A percentile compares a stretch with the other conserved stretches of the same genome.
Evolutionary conservation across 805 yeast genomes (phyloP).

Genomic region (Maudiozyma saulgeensis): DNA sequence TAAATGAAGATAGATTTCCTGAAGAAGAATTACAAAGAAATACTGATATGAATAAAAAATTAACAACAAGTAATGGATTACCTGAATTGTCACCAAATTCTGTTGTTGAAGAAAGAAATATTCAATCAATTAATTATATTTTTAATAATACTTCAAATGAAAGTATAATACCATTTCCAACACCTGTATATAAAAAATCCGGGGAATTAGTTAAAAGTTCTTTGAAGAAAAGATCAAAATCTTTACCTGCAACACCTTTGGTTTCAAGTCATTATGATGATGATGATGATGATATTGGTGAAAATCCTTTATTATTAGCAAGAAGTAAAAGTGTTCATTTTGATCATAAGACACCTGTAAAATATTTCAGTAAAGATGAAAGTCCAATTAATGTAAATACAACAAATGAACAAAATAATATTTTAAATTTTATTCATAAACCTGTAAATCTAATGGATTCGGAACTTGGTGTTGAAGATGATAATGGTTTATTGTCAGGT

Average conservation of each 20-base stretch:
- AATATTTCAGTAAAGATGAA: constrained; percentile 67
- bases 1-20: constrained; percentile 11
- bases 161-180: constrained; percentile 10
- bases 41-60: constrained; percentile 21
- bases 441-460: constrained; percentile 8
- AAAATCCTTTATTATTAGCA: constrained; percentile 33
- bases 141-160: constrained; percentile 8
- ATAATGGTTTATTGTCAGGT: constrained; percentile 4
- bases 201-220: constrained; percentile 58
- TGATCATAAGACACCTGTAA: constrained; percentile 58
- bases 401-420: constrained; percentile 25
- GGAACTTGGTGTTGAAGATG: constrained; percentile 8
- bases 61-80: constrained; percentile 9
- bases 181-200: constrained; percentile 61
- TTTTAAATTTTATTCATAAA: constrained; percentile 19
- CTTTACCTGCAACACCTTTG: constrained; percentile 34
- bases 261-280: neutral
- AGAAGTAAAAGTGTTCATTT: constrained; percentile 74
- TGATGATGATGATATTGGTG: neutral
- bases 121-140: constrained; percentile 2
- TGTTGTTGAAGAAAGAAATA: constrained; percentile 4
- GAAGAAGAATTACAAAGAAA: constrained; percentile 24
- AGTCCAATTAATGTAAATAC: constrained; percentile 63
- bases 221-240: constrained; percentile 30
- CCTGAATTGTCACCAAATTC: constrained; percentile 9